Evolutionary conservation across 495 filamentous ascomycete species (phyloP).

Genomic region (Aspergillus carlsbadensis): DNA sequence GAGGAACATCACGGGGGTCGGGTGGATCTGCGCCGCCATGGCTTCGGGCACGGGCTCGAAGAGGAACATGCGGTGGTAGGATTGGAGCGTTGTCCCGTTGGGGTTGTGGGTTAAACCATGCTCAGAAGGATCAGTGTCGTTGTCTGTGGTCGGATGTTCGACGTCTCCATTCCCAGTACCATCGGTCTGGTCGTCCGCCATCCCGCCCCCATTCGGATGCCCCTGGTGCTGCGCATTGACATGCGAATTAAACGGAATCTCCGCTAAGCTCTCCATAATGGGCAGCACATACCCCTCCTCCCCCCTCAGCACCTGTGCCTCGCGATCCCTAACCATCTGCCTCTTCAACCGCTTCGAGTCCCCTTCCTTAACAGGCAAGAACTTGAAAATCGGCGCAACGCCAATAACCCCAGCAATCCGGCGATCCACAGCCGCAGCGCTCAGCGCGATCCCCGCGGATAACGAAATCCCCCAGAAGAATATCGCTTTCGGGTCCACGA

Average conservation of each 20-base stretch:
- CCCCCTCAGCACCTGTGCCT: conserved; percentile 12
- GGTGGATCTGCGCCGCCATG: background rate
- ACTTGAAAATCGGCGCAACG: conserved; percentile 15
- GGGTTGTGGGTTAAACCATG: background rate
- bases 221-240: background rate
- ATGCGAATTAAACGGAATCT: background rate
- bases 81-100: conserved; percentile 4
- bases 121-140: too few species aligned
- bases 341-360: conserved; percentile 14
- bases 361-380: background rate
- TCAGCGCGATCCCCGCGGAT: too few species aligned
- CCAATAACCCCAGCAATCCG: too few species aligned
- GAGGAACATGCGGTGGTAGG: conserved; percentile 4
- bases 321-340: conserved; percentile 25
- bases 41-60: conserved; percentile 1
- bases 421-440: too few species aligned
- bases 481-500: too few species aligned
- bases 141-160: too few species aligned
- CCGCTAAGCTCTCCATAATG: background rate
- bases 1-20: conserved; percentile 2
- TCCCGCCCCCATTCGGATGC: too few species aligned
- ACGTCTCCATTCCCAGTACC: too few species aligned
- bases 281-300: background rate
- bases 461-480: too few species aligned
- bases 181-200: too few species aligned